Conservation (phyloP, 2,329 filamentous ascomycete genomes). For the Magnaporthiopsis rhizophila region DNA sequence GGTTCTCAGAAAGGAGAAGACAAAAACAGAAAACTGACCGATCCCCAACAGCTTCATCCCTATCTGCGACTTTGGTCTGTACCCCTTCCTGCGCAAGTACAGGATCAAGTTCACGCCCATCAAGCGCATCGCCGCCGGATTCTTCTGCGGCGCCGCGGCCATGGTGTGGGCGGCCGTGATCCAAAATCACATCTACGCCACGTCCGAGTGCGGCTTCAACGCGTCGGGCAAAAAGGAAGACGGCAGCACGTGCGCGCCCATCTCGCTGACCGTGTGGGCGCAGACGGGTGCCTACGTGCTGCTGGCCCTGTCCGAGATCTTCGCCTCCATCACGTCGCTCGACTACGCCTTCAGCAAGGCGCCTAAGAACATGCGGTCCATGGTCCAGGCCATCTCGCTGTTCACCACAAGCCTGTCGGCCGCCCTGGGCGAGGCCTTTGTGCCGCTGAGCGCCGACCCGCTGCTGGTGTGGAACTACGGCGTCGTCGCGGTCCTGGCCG, state of each 20-base stretch:
- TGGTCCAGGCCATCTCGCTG: slow-evolving; percentile 63
- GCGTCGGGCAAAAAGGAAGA: slow-evolving; percentile 26
- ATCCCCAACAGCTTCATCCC: slow-evolving; percentile 47
- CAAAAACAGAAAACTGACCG: neutral
- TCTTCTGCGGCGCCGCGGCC: slow-evolving; percentile 55
- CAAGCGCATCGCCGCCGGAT: slow-evolving; percentile 66
- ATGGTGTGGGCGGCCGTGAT: slow-evolving; percentile 51
- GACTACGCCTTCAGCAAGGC: slow-evolving; percentile 77
- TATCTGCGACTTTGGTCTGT: slow-evolving; percentile 59
- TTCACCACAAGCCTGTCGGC: slow-evolving; percentile 64
- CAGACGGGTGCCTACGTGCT: slow-evolving; percentile 44
- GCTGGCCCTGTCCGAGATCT: slow-evolving; percentile 44
- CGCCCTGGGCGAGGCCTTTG: slow-evolving; percentile 63
- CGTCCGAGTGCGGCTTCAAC: slow-evolving; percentile 50
- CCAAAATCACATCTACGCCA: slow-evolving; percentile 57
- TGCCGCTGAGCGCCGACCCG: slow-evolving; percentile 53
- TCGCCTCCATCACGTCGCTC: slow-evolving; percentile 51
- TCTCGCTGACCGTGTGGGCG: slow-evolving; percentile 58
- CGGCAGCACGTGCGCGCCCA: slow-evolving; percentile 39
- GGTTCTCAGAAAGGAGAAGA: too few species aligned
- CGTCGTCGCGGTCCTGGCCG: slow-evolving; percentile 52
- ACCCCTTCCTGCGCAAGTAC: slow-evolving; percentile 56
- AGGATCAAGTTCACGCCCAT: slow-evolving; percentile 65
- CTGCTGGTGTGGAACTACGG: slow-evolving; percentile 67
- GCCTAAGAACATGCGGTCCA: slow-evolving; percentile 70